Evolutionary conservation across 306 rosid genomes (phyloP).

Genomic region (Carpinus viminea): DNA sequence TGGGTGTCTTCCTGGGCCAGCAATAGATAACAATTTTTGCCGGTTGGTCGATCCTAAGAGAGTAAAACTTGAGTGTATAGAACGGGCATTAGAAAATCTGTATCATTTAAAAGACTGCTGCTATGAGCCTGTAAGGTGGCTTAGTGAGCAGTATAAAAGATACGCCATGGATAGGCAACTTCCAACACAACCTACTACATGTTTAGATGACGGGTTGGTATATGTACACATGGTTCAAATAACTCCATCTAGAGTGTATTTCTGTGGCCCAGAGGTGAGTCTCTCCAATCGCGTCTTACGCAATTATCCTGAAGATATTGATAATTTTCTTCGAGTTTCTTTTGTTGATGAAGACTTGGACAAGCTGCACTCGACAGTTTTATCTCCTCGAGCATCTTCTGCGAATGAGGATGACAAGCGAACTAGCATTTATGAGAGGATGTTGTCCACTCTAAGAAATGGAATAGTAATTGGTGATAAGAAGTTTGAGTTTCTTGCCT

Average conservation of each 20-base stretch:
- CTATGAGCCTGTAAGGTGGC: conserved; percentile 47
- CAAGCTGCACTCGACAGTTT: conserved; percentile 52
- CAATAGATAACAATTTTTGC: conserved; percentile 33
- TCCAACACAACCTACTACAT: conserved; percentile 24
- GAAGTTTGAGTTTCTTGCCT: conserved; percentile 83
- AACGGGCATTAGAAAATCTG: conserved; percentile 40
- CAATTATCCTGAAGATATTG: conserved; percentile 26
- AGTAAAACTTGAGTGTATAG: conserved; percentile 4
- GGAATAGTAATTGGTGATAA: conserved; percentile 73
- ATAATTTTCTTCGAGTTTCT: conserved; percentile 43
- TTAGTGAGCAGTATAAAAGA: conserved; percentile 15
- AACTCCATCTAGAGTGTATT: conserved; percentile 41
- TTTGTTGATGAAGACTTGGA: conserved; percentile 63
- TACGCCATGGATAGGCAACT: neutral
- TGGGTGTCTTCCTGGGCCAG: conserved; percentile 41
- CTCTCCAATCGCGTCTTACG: conserved; percentile 48
- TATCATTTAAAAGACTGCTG: conserved; percentile 36
- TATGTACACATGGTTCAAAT: conserved; percentile 37
- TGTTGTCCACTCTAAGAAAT: conserved; percentile 54
- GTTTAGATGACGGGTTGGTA: conserved; percentile 35
- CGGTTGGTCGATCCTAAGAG: conserved; percentile 35
- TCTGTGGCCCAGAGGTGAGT: conserved; percentile 49
- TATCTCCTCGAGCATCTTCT: conserved; percentile 48
- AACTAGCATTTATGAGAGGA: conserved; percentile 56
- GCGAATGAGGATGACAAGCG: conserved; percentile 24